Evolutionary conservation across 1,284 basidiomycete species (phyloP).

Genomic region (Tilletiopsis washingtonensis): DNA sequence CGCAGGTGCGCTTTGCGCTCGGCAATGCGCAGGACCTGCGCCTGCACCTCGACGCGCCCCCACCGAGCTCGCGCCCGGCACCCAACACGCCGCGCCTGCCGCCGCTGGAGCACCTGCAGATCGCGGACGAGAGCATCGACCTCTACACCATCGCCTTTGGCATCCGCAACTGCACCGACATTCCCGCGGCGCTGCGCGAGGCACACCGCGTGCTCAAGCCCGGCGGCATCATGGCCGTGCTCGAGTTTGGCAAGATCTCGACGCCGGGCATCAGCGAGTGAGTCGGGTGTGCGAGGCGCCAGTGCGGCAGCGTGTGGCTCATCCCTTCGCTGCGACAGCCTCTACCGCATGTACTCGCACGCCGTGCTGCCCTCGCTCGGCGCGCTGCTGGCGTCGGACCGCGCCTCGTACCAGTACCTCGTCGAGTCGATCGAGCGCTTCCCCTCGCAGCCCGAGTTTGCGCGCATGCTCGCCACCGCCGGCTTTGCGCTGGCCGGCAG

Average conservation of each 20-base stretch:
- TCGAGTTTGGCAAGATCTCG: constrained; percentile 91
- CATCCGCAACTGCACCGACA: constrained; percentile 92
- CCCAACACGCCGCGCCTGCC: constrained; percentile 32
- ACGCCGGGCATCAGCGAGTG: constrained; percentile 80
- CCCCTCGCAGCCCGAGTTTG: constrained; percentile 81
- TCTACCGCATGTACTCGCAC: constrained; percentile 95
- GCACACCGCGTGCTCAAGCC: constrained; percentile 93
- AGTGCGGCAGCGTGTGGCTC: not conserved
- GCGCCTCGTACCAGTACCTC: constrained; percentile 84
- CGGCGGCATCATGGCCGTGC: constrained; percentile 87
- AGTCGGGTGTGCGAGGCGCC: constrained; percentile 42
- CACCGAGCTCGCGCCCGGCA: constrained; percentile 11
- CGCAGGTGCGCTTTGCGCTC: constrained; percentile 85
- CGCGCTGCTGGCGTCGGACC: constrained; percentile 88
- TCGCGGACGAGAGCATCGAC: constrained; percentile 64
- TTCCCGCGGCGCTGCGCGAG: constrained; percentile 78
- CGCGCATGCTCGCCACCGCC: constrained; percentile 60
- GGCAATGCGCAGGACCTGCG: constrained; percentile 80
- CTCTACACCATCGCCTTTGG: constrained; percentile 98
- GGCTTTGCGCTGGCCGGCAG: constrained; percentile 48
- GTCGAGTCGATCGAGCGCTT: constrained; percentile 95
- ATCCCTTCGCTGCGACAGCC: constrained; percentile 50
- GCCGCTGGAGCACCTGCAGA: constrained; percentile 33
- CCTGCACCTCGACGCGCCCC: constrained; percentile 23
- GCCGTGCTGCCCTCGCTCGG: constrained; percentile 88